phyloP scores from a whole-genome alignment of 495 filamentous ascomycete genomes.

The Entonaema liquescens region DNA sequence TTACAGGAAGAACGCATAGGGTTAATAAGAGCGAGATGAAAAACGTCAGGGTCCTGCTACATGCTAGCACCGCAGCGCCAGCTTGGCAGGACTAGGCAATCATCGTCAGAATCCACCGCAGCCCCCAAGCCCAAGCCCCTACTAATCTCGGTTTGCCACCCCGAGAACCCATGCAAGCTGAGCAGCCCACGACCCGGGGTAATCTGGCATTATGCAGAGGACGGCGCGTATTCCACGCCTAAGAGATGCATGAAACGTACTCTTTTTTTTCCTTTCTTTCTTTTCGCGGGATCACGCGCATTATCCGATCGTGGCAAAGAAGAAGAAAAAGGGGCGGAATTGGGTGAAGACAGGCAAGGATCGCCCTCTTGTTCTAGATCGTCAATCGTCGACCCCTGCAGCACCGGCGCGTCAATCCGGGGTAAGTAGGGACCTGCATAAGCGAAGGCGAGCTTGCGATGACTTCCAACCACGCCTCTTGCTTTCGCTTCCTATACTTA shows the following conservation, averaged over 20 bases:
- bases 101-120: conserved; percentile 14
- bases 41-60: too few species aligned
- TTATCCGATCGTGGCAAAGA: background rate
- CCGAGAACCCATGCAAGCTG: background rate
- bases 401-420: conserved; percentile 25
- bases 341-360: background rate
- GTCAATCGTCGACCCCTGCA: background rate
- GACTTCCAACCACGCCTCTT: conserved; percentile 4
- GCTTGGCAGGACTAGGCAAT: conserved; percentile 16
- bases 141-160: conserved; percentile 20
- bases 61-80: too few species aligned
- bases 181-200: background rate
- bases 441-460: conserved; percentile 21
- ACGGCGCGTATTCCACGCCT: background rate
- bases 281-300: background rate
- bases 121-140: conserved; percentile 12
- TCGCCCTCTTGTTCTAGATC: background rate
- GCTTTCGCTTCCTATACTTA: background rate
- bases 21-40: background rate
- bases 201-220: background rate
- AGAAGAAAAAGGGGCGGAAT: background rate
- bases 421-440: conserved; percentile 36
- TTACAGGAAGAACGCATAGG: background rate
- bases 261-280: background rate
- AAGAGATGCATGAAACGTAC: background rate